phyloP scores from a whole-genome alignment of 306 rosid species.

The Alnus rubra region DNA sequence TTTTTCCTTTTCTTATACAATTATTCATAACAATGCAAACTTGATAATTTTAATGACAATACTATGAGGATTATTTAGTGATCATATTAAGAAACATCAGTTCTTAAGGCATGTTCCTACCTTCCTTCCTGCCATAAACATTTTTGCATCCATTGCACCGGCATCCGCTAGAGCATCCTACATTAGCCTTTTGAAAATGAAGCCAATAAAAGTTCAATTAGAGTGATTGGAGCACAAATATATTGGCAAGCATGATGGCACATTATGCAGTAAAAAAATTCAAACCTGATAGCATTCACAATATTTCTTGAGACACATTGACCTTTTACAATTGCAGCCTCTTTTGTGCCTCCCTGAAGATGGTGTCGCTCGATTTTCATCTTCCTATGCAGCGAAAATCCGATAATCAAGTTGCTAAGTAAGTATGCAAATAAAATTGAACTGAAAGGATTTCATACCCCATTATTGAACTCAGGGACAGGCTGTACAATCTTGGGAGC shows the following conservation, averaged over 20 bases:
- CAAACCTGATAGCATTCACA: constrained; percentile 84
- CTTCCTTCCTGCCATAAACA: constrained; percentile 60
- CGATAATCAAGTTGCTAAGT: constrained; percentile 21
- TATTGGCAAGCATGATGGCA: background rate
- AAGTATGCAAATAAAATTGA: background rate
- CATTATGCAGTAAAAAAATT: background rate
- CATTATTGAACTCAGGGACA: constrained; percentile 35
- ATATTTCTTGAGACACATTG: constrained; percentile 72
- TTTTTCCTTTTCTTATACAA: background rate
- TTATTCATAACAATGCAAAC: background rate
- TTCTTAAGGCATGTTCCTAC: constrained; percentile 35
- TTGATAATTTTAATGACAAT: background rate
- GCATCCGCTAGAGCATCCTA: constrained; percentile 75
- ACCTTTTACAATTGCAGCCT: constrained; percentile 81
- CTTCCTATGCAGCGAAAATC: constrained; percentile 42
- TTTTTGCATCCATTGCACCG: constrained; percentile 73
- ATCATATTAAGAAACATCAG: constrained; percentile 8
- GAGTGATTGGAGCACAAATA: constrained; percentile 7
- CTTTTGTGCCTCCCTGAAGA: constrained; percentile 67
- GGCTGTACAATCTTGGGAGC: constrained; percentile 52
- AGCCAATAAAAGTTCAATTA: constrained; percentile 17
- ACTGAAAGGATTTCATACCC: constrained; percentile 33
- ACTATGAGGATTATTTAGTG: background rate
- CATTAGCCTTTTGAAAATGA: constrained; percentile 47
- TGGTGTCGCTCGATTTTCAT: constrained; percentile 45